A percentile compares a stretch with the other conserved stretches of the same genome.
Evolutionary conservation across 2,329 filamentous ascomycete genomes (phyloP).

Genomic region (Peltaster fructicola): DNA sequence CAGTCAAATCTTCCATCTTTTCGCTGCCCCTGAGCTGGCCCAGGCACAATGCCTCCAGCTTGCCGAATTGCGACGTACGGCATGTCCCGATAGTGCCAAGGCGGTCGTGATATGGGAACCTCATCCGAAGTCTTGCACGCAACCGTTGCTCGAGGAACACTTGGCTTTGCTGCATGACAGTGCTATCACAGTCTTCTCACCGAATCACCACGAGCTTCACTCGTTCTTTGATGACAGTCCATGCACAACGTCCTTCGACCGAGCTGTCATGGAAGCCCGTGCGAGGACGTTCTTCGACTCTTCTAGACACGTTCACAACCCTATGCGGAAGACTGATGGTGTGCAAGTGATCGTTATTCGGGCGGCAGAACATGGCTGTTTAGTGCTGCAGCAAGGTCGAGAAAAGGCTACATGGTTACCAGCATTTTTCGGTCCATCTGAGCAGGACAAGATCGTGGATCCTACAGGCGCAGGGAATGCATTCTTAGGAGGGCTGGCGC

Average conservation of each 20-base stretch:
- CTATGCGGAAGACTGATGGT: no score
- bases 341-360: conserved; percentile 10
- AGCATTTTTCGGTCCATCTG: conserved; percentile 7
- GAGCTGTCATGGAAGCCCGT: no score
- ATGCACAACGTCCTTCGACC: no score
- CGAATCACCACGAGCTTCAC: conserved; percentile 14
- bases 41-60: conserved; percentile 5
- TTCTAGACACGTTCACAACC: no score
- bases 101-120: conserved; percentile 15
- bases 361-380: conserved; percentile 12
- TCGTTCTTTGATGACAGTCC: no score
- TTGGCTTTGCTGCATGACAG: conserved; percentile 1
- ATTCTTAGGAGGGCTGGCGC: conserved; percentile 14
- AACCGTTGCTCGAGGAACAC: conserved; percentile 8
- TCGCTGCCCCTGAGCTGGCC: conserved; percentile 9
- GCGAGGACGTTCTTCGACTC: no score
- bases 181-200: conserved; percentile 13
- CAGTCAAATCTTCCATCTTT: conserved; percentile 11
- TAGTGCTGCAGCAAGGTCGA: conserved; percentile 5
- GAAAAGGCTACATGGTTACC: conserved; percentile 9
- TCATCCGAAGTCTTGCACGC: conserved; percentile 12
- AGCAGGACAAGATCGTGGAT: conserved; percentile 9
- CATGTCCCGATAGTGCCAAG: neutral
- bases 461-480: conserved; percentile 15
- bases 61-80: conserved; percentile 1